Evolutionary conservation across 2,329 filamentous ascomycete species (phyloP).

Genomic region (Pseudohalonectria lignicola): DNA sequence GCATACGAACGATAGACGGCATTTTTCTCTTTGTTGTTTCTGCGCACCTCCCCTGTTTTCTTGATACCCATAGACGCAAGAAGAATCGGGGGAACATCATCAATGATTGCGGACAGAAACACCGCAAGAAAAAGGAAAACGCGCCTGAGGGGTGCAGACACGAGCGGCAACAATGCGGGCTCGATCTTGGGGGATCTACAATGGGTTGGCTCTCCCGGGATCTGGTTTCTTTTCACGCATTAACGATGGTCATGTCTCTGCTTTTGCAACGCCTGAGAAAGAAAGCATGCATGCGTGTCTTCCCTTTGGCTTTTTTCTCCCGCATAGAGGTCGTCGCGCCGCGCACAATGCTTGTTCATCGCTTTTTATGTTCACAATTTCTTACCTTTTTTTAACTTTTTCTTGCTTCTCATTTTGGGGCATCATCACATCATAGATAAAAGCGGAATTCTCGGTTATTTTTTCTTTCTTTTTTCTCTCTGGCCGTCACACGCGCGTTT

Average conservation of each 20-base stretch:
- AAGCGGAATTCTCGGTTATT: constrained; percentile 57
- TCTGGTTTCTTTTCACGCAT: constrained; percentile 18
- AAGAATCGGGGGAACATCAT: constrained; percentile 13
- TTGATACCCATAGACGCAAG: constrained; percentile 27
- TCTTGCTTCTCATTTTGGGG: constrained; percentile 2
- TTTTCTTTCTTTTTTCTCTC: too few relatives aligned
- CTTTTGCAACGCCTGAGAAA: constrained; percentile 7
- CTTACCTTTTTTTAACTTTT: neutral
- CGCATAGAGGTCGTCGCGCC: too few relatives aligned
- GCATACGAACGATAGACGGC: constrained; percentile 23
- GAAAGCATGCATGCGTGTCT: constrained; percentile 12
- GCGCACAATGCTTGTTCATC: too few relatives aligned
- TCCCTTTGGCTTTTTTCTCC: too few relatives aligned
- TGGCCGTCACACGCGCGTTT: constrained; percentile 19
- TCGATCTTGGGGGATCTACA: neutral
- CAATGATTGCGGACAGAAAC: constrained; percentile 13
- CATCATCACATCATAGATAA: constrained; percentile 41
- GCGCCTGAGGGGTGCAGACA: constrained; percentile 17
- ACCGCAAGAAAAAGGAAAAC: constrained; percentile 9
- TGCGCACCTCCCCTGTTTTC: constrained; percentile 19
- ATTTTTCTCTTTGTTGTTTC: constrained; percentile 20
- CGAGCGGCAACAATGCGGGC: constrained; percentile 14
- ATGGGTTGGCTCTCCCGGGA: constrained; percentile 5
- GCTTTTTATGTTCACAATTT: constrained; percentile 3
- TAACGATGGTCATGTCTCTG: constrained; percentile 23